Evolutionary conservation across 73 alveolate genomes (phyloP).

Genomic region (Paraurostyla sp.): DNA sequence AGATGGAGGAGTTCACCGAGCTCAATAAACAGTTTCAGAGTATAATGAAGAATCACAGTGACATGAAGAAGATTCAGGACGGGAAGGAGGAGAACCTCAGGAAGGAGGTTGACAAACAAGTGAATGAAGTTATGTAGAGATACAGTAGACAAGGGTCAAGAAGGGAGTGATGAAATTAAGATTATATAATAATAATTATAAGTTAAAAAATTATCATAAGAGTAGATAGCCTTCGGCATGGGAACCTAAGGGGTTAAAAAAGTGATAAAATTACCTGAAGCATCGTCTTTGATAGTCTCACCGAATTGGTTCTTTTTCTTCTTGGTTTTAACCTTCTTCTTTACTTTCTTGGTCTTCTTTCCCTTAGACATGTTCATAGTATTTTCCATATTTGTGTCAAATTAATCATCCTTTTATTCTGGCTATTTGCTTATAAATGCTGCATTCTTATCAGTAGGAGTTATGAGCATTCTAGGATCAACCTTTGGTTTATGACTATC

Average conservation of each 20-base stretch:
- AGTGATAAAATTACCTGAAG: no score
- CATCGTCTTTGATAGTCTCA: neutral
- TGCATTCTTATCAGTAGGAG: slow-evolving; percentile 16
- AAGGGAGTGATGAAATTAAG: neutral
- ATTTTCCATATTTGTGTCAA: neutral
- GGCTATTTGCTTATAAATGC: neutral
- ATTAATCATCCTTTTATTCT: neutral
- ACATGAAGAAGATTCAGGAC: neutral
- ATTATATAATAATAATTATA: neutral
- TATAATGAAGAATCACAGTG: slow-evolving; percentile 1
- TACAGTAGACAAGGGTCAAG: slow-evolving; percentile 52
- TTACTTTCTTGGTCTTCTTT: slow-evolving; percentile 30
- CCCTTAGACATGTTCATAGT: neutral
- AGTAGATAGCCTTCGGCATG: no score
- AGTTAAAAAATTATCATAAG: no score
- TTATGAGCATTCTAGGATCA: neutral
- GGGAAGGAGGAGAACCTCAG: neutral
- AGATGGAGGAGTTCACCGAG: slow-evolving; percentile 25
- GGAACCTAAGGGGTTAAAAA: no score
- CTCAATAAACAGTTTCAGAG: slow-evolving; percentile 17
- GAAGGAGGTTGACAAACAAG: slow-evolving; percentile 17
- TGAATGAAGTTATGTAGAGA: slow-evolving; percentile 42
- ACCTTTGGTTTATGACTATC: slow-evolving; percentile 22
- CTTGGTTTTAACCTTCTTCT: slow-evolving; percentile 39
- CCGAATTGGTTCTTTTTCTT: slow-evolving; percentile 19